Evolutionary conservation across 2,329 filamentous ascomycete genomes (phyloP), one percentile per base, ranked within the genome.

Genomic region (Penicillium digitatum): DNA sequence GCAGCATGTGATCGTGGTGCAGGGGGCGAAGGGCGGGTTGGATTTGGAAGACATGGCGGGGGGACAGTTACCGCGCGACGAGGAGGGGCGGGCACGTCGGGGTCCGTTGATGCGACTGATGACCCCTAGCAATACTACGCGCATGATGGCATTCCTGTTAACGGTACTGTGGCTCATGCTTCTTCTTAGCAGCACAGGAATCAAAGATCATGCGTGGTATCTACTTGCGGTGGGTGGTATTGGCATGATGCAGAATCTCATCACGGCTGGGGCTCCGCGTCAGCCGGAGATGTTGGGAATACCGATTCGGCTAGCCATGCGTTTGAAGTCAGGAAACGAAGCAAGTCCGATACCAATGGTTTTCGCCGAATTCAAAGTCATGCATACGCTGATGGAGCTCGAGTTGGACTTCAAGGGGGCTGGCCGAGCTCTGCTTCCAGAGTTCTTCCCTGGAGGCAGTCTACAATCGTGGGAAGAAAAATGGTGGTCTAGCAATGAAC

Each of bases 1-100:
- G 11, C 71, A 70, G 52, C 68, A 78, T 62, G 71, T 69, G 3
- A 69, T 79, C 26, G 68, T 76, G 3, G 67, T 79, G 10, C 56
- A 69, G 0, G 70, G 73, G 5, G 51, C 64, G 6, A 68, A 66
- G 0, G 40, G 63, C 1, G 72, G 74, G 10, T 56, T 78, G 6
- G 69, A 79, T 55, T 63, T 79, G 2, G 77, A 79, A 57, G 74
- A 75, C 51, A 58, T 79, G 2, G 74, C 74, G 7, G 57, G 67
- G 3, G 69, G 63, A 16, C 57, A 55, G 40, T n/a, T 34, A 16
- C 3, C 16, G 6, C 6, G 34, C 5, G 44, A 26, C 14, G 31
- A 8, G 14, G 44, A 35, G 10, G 22, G 14, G 1, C 44, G 9
- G 20, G 6, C 20, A 24, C 22, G 20, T n/a, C 18, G 20, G 44